A percentile compares a stretch with the other conserved stretches of the same genome.
phyloP scores from a whole-genome alignment of 2,329 filamentous ascomycete species.

The Colletotrichum australisinense region DNA sequence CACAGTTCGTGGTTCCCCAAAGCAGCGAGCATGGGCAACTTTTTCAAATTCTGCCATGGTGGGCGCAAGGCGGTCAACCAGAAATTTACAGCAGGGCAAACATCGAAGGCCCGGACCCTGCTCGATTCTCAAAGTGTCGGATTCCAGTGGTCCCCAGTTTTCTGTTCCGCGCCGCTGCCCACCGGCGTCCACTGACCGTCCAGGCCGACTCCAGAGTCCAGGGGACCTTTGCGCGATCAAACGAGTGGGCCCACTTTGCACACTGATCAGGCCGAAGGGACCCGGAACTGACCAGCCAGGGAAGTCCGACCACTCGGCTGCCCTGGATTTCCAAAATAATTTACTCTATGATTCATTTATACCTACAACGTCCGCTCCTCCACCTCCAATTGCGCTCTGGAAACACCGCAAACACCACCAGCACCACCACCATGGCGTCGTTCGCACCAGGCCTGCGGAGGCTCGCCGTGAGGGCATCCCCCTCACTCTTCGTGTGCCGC shows the following conservation, averaged over 20 bases:
- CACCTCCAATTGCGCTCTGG: not conserved
- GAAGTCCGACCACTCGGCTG: constrained; percentile 26
- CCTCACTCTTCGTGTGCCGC: constrained; percentile 57
- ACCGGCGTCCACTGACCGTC: not conserved
- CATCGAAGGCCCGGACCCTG: not conserved
- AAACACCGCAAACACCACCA: not conserved
- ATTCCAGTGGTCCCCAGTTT: not conserved
- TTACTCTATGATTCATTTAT: not conserved
- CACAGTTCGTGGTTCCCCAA: not conserved
- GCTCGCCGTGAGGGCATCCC: constrained; percentile 51
- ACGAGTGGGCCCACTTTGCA: constrained; percentile 20
- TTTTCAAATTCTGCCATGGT: constrained; percentile 38
- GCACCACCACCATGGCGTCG: constrained; percentile 51
- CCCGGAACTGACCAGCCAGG: constrained; percentile 14
- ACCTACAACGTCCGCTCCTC: not conserved
- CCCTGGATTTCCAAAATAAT: constrained; percentile 25
- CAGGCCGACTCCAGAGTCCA: not conserved
- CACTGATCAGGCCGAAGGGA: constrained; percentile 14
- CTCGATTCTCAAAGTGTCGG: not conserved
- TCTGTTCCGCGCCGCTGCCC: not conserved
- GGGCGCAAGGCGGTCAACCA: constrained; percentile 35
- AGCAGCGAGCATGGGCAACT: constrained; percentile 12
- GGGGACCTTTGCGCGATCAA: constrained; percentile 10
- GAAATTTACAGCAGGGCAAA: constrained; percentile 34
- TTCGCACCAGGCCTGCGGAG: constrained; percentile 56